A percentile compares a stretch with the other conserved stretches of the same genome.
phyloP scores from a whole-genome alignment of 1,284 basidiomycete species.

The Termitomyces sp. region DNA sequence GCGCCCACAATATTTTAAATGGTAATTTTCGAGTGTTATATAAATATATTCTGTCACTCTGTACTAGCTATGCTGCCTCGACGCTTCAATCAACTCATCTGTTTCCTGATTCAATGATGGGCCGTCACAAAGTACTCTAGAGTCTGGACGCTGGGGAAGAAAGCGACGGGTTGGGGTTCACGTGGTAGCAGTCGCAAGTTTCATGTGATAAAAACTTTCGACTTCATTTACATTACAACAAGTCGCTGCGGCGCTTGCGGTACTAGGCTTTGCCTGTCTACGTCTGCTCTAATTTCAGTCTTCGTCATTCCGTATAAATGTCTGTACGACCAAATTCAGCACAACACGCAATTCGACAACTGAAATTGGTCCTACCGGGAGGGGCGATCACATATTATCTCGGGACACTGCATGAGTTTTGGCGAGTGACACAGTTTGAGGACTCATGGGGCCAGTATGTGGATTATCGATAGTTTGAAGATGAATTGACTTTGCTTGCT shows the following conservation, averaged over 20 bases:
- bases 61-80: not conserved
- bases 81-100: not conserved
- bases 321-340: constrained; percentile 14
- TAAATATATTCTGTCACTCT: not conserved
- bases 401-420: constrained; percentile 47
- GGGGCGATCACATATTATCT: constrained; percentile 56
- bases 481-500: not conserved
- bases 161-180: not conserved
- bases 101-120: not conserved
- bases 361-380: constrained; percentile 71
- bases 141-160: not conserved
- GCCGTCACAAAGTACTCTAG: not conserved
- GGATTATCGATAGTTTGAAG: not conserved
- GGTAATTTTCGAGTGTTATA: not conserved
- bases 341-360: constrained; percentile 55
- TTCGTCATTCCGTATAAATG: constrained; percentile 7
- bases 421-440: constrained; percentile 33
- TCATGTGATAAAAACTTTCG: constrained; percentile 15
- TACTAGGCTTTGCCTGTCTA: not conserved
- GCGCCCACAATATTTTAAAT: not conserved
- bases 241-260: not conserved
- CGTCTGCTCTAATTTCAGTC: not conserved
- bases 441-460: constrained; percentile 51
- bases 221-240: not conserved
- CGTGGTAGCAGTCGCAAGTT: not conserved